Percentiles rank a stretch among this genome's conserved stretches.
Conservation (phyloP, 2,329 filamentous ascomycete species). For the Diaporthe australafricana region DNA sequence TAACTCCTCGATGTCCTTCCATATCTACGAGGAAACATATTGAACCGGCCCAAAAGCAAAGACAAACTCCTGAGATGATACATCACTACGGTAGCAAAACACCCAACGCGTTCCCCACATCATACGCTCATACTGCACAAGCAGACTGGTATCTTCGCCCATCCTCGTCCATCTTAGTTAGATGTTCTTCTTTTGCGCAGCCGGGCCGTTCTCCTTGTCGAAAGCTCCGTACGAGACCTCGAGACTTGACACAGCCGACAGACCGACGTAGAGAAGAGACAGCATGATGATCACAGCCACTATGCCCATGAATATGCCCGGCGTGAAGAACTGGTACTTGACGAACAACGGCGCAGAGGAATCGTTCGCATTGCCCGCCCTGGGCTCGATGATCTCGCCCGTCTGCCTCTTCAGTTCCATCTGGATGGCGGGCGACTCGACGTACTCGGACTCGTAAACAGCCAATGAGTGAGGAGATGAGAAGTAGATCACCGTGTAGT, state of each 20-base stretch:
- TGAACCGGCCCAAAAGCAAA: conserved; percentile 18
- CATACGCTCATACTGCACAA: conserved; percentile 36
- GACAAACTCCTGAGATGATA: conserved; percentile 14
- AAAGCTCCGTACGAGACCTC: conserved; percentile 95
- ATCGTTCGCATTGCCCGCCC: conserved; percentile 55
- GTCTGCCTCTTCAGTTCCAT: conserved; percentile 78
- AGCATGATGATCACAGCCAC: conserved; percentile 78
- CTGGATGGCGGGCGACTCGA: conserved; percentile 65
- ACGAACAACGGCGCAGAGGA: conserved; percentile 75
- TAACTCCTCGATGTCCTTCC: neutral
- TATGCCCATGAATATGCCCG: conserved; percentile 92
- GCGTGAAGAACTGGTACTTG: conserved; percentile 94
- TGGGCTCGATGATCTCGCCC: conserved; percentile 43
- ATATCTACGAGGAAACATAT: conserved; percentile 5
- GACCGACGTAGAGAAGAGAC: conserved; percentile 81
- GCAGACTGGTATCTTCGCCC: conserved; percentile 47
- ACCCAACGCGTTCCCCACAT: neutral
- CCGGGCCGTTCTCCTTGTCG: conserved; percentile 94
- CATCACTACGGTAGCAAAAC: conserved; percentile 14
- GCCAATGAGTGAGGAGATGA: conserved; percentile 61
- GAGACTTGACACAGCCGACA: conserved; percentile 81
- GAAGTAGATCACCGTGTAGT: conserved; percentile 82
- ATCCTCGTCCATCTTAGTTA: neutral
- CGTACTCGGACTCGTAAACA: conserved; percentile 75
- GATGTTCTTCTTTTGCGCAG: conserved; percentile 82